These are phyloP conservation scores for Mycocentrospora acerina DNA, from an alignment of 2,329 filamentous ascomycete genomes.

Conservation along the genomic window DNA sequence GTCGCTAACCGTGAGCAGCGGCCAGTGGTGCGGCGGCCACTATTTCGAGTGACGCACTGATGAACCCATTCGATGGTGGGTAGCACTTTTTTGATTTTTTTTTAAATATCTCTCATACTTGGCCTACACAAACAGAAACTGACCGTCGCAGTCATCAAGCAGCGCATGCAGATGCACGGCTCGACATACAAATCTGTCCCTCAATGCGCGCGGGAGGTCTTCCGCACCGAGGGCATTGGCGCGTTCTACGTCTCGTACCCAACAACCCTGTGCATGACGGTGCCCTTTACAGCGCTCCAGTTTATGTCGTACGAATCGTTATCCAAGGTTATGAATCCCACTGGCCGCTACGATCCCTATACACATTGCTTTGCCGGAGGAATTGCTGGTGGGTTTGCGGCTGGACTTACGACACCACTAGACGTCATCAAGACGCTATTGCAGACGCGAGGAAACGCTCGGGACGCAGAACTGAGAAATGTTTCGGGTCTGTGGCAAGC, in stretches of 20 bases:
- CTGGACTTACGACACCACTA: constrained; percentile 90
- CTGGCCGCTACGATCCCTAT: constrained; percentile 82
- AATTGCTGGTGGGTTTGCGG: constrained; percentile 88
- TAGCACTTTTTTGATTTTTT: constrained; percentile 11
- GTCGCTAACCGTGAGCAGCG: constrained; percentile 58
- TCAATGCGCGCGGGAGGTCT: constrained; percentile 86
- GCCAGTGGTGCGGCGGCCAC: constrained; percentile 92
- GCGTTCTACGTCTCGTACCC: constrained; percentile 99
- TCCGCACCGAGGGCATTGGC: constrained; percentile 79
- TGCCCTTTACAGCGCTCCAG: constrained; percentile 94
- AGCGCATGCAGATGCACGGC: constrained; percentile 97
- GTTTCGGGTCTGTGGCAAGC: constrained; percentile 81
- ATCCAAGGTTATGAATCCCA: constrained; percentile 88
- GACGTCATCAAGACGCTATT: constrained; percentile 98
- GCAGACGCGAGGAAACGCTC: constrained; percentile 84
- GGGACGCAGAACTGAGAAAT: constrained; percentile 77
- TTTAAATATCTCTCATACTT: no score
- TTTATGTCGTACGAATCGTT: constrained; percentile 98
- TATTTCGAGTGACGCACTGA: constrained; percentile 94
- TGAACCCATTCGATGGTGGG: constrained; percentile 98
- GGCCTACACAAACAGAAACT: constrained; percentile 12
- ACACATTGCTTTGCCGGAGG: constrained; percentile 94
- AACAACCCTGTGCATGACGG: constrained; percentile 96
- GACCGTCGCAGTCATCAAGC: constrained; percentile 79
- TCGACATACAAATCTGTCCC: constrained; percentile 86